Percentiles rank a stretch among this genome's conserved stretches.
These are phyloP conservation scores for Plasmodium relictum DNA, from an alignment of 169 alveolate genomes.

Conservation along the genomic window DNA sequence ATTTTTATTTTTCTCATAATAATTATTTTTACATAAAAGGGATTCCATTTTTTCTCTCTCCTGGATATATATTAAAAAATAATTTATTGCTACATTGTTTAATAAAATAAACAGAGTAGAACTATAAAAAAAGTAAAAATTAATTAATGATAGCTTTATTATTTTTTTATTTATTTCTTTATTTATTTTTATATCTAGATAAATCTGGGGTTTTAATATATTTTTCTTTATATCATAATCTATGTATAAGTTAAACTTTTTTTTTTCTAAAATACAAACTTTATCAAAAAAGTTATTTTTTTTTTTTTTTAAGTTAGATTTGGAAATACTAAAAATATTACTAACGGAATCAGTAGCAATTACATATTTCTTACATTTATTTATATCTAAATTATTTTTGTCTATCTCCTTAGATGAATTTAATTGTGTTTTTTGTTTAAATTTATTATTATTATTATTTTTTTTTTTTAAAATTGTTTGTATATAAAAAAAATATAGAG, in stretches of 20 bases:
- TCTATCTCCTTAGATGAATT: not conserved
- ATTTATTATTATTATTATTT: not conserved
- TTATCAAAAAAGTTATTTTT: slow-evolving; percentile 8
- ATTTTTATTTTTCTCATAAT: not conserved
- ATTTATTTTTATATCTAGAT: slow-evolving; percentile 50
- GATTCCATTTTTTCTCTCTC: slow-evolving; percentile 41
- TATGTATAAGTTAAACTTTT: slow-evolving; percentile 47
- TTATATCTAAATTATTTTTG: not conserved
- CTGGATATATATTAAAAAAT: slow-evolving; percentile 47
- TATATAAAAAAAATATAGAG: slow-evolving; percentile 56
- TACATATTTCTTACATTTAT: slow-evolving; percentile 51
- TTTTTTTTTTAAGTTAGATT: slow-evolving; percentile 34
- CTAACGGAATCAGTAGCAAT: slow-evolving; percentile 57
- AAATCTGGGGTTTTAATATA: slow-evolving; percentile 31
- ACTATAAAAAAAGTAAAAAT: slow-evolving; percentile 63
- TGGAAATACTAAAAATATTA: slow-evolving; percentile 52
- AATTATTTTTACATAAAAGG: slow-evolving; percentile 1
- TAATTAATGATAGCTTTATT: slow-evolving; percentile 34
- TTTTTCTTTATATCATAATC: slow-evolving; percentile 27
- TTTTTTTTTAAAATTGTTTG: slow-evolving; percentile 4
- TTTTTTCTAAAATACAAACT: slow-evolving; percentile 50
- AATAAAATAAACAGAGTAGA: slow-evolving; percentile 62
- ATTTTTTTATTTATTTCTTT: slow-evolving; percentile 26
- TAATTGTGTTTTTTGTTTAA: not conserved
- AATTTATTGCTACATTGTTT: slow-evolving; percentile 34